phyloP scores from a whole-genome alignment of 1,284 basidiomycete genomes.

The Afroboletus lepidellus region DNA sequence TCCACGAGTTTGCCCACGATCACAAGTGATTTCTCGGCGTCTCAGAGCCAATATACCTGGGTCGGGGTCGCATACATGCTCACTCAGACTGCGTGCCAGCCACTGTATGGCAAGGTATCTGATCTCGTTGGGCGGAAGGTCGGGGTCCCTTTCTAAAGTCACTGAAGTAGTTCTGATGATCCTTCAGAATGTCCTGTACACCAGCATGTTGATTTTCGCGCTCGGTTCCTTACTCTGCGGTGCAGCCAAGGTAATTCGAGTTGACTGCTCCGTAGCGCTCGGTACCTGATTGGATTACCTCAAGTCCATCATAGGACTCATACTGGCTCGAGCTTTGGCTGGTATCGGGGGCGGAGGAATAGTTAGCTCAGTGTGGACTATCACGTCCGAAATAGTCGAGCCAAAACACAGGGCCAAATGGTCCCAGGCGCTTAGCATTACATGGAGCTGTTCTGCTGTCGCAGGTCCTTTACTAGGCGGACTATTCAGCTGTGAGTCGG shows the following conservation, averaged over 20 bases:
- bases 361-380: constrained; percentile 78
- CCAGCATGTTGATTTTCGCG: constrained; percentile 68
- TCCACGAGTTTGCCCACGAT: constrained; percentile 81
- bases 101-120: constrained; percentile 74
- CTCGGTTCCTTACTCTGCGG: constrained; percentile 73
- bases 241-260: constrained; percentile 51
- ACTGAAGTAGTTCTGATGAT: constrained; percentile 5
- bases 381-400: constrained; percentile 76
- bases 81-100: constrained; percentile 79
- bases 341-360: constrained; percentile 80
- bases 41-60: constrained; percentile 76
- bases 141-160: constrained; percentile 13
- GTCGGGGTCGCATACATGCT: constrained; percentile 78
- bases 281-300: constrained; percentile 20
- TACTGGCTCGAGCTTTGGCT: constrained; percentile 56
- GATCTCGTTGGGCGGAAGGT: constrained; percentile 78
- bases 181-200: constrained; percentile 58
- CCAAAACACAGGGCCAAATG: constrained; percentile 67
- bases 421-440: constrained; percentile 78
- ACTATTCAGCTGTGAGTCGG: constrained; percentile 65
- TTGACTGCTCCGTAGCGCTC: constrained; percentile 7
- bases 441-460: constrained; percentile 79
- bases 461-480: constrained; percentile 78
- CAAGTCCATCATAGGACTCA: constrained; percentile 61
- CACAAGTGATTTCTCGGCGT: constrained; percentile 59